These are phyloP conservation scores for Penicillium psychrofluorescens DNA, from an alignment of 495 filamentous ascomycete species.

Conservation along the genomic window DNA sequence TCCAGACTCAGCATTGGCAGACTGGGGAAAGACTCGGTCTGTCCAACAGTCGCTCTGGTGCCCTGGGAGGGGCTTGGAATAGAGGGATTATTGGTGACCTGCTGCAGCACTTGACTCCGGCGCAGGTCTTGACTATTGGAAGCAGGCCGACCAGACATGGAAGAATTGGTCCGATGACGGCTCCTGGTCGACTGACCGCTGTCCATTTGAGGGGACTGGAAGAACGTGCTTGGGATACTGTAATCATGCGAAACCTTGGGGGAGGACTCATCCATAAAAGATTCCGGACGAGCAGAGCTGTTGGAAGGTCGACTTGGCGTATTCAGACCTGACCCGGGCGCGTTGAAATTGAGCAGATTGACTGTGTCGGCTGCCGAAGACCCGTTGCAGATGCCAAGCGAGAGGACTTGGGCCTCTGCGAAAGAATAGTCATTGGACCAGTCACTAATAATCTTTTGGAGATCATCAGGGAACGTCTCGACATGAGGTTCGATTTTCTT, in stretches of 20 bases:
- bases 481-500: slow-evolving; percentile 71
- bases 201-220: slow-evolving; percentile 30
- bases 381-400: slow-evolving; percentile 53
- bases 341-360: slow-evolving; percentile 46
- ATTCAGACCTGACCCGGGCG: slow-evolving; percentile 35
- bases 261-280: slow-evolving; percentile 53
- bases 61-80: slow-evolving; percentile 5
- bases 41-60: slow-evolving; percentile 4
- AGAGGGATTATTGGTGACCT: slow-evolving; percentile 5
- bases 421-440: slow-evolving; percentile 70
- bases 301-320: slow-evolving; percentile 39
- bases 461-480: slow-evolving; percentile 57
- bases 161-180: slow-evolving; percentile 28
- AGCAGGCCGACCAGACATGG: slow-evolving; percentile 18
- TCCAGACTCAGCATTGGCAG: slow-evolving; percentile 37
- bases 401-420: slow-evolving; percentile 39
- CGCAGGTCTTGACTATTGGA: background rate
- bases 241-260: slow-evolving; percentile 50
- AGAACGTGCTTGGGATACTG: slow-evolving; percentile 27
- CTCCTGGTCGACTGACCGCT: slow-evolving; percentile 17
- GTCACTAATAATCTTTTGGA: slow-evolving; percentile 57
- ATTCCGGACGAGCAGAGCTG: slow-evolving; percentile 46
- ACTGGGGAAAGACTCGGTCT: slow-evolving; percentile 29
- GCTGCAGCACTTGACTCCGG: background rate
- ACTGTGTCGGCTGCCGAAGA: slow-evolving; percentile 44